These are phyloP conservation scores for Ananas comosus DNA, from an alignment of 176 grass and related monocot species.

Conservation along the genomic window DNA sequence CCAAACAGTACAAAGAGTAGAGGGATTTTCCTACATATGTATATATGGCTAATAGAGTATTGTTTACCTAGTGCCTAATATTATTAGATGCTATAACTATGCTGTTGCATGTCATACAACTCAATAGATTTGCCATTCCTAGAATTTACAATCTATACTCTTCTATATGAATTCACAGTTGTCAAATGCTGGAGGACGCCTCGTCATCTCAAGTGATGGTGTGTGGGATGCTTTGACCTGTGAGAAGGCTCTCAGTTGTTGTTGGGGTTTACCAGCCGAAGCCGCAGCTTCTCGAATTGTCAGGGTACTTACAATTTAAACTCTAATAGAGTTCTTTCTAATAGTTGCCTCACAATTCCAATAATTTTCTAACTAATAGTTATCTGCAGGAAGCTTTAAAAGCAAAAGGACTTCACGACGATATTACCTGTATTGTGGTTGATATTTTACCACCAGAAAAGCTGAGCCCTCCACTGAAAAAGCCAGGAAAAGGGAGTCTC, in stretches of 20 bases:
- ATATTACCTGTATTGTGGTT: constrained; percentile 91
- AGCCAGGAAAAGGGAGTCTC: constrained; percentile 54
- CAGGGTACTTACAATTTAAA: constrained; percentile 33
- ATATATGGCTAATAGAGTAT: no score
- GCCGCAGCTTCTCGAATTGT: constrained; percentile 70
- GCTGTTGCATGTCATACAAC: background rate
- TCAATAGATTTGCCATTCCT: background rate
- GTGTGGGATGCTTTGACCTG: constrained; percentile 75
- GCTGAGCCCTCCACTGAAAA: constrained; percentile 66
- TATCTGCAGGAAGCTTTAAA: constrained; percentile 65
- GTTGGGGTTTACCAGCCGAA: constrained; percentile 72
- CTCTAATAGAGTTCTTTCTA: constrained; percentile 5
- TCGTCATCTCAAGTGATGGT: constrained; percentile 88
- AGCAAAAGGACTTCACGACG: constrained; percentile 68
- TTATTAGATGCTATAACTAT: background rate
- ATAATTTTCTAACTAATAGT: constrained; percentile 14
- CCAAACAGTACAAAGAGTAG: no score
- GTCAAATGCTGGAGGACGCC: constrained; percentile 74
- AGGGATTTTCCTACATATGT: no score
- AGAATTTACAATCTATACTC: background rate
- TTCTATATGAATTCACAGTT: constrained; percentile 41
- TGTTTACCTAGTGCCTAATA: background rate
- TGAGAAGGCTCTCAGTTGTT: constrained; percentile 67
- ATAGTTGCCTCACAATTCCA: background rate
- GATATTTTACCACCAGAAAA: constrained; percentile 85